Base-by-base conservation (phyloP, 2,329 filamentous ascomycete genomes). In the Diplocarpon rosae region DNA sequence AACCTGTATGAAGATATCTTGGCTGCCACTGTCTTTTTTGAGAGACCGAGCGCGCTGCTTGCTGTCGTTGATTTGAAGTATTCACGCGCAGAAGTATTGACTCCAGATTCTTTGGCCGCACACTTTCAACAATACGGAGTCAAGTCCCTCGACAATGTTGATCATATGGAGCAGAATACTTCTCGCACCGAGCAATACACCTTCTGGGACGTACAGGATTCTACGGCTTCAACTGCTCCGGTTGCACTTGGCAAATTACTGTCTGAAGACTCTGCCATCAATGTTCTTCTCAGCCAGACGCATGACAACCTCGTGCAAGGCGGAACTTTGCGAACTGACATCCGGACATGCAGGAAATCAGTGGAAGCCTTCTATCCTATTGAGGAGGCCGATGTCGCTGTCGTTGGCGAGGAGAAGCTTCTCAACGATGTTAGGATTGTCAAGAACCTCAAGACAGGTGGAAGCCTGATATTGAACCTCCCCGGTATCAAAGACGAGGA, bases 161-260 rank as follows among this genome's bases (percentile, higher is more conserved):
- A 56, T 17, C 46, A 30, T 8, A 37, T 58, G 3, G 41, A 62
- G 63, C 37, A 57, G 50, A 83, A 83, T 55, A 74, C 66, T 42
- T 64, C 67, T 39, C 69, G 77, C 53, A 78, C 80, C 15, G 75
- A 85, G 63, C 85, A 96, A 65, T 96, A 92, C 68, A 82, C 81
- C 11, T 95, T 98, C 74, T 96, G 89, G 88, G 85, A 95, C 55
- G 63, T 85, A 33, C 90, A 95, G 59, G 75, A 80, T 62, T 88
- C 88, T 24, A 66, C 70, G 1, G 75, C 82, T 41, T 71, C 73
- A 41, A 70, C 70, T 47, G 80, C 86, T 1, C 81, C 87, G 10
- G 66, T 75, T 16, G 75, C 69, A 31, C 61, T 81, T 24, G 72
- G 73, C 51, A 69, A 66, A 46, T 60, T 78, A 11, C 76, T 71